These are phyloP conservation scores for Zymoseptoria tritici DNA, from an alignment of 2,329 filamentous ascomycete species.

Conservation along the genomic window DNA sequence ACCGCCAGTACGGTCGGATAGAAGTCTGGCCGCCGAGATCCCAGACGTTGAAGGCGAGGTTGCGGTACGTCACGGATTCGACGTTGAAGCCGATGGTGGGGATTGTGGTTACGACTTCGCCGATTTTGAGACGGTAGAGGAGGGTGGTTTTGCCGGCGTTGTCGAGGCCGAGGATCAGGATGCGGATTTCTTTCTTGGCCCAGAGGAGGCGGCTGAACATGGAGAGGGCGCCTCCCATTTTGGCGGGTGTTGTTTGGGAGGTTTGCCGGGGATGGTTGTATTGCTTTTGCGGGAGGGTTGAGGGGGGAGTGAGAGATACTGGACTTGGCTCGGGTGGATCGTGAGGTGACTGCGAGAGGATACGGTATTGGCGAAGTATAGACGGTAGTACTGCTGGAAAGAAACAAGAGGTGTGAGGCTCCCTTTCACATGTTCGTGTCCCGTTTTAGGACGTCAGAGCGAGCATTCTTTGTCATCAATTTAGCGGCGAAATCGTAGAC, in stretches of 20 bases:
- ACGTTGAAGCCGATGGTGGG: constrained; percentile 99
- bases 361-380: not conserved
- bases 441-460: not conserved
- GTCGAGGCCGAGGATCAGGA: constrained; percentile 66
- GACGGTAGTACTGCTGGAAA: not conserved
- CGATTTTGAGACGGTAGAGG: constrained; percentile 91
- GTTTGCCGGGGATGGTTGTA: constrained; percentile 2
- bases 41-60: constrained; percentile 98
- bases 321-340: not conserved
- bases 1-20: constrained; percentile 97
- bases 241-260: constrained; percentile 9
- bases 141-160: constrained; percentile 98
- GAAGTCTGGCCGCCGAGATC: constrained; percentile 97
- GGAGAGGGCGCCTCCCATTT: constrained; percentile 52
- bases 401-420: not conserved
- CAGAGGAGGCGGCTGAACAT: constrained; percentile 65
- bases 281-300: not conserved
- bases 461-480: too few relatives aligned
- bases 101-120: constrained; percentile 97
- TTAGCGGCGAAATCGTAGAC: too few relatives aligned
- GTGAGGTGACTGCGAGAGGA: not conserved
- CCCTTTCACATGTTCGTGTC: not conserved
- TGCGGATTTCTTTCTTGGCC: constrained; percentile 96
- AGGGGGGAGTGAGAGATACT: not conserved
- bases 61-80: constrained; percentile 96